Evolutionary conservation across 2,329 filamentous ascomycete genomes (phyloP).

Genomic region (Rutstroemia sp.): DNA sequence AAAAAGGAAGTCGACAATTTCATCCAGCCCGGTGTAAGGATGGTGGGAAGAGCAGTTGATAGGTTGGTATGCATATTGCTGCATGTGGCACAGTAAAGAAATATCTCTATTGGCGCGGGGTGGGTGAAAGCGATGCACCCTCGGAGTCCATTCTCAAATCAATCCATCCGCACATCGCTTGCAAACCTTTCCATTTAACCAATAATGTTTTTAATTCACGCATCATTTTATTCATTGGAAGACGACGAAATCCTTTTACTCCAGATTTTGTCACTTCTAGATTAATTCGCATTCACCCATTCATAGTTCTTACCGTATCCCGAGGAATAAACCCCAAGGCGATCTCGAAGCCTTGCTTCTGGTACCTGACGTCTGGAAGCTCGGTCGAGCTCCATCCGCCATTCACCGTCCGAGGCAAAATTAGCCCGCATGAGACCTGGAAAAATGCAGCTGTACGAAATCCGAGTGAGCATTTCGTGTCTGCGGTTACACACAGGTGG

Average conservation of each 20-base stretch:
- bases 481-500: too few relatives aligned
- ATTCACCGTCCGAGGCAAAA: slow-evolving; percentile 4
- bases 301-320: slow-evolving; percentile 5
- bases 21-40: neutral
- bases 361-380: slow-evolving; percentile 9
- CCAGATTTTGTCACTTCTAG: neutral
- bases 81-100: slow-evolving; percentile 1
- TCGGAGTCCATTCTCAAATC: slow-evolving; percentile 3
- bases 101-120: neutral
- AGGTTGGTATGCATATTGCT: neutral
- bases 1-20: too few relatives aligned
- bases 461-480: too few relatives aligned
- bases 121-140: neutral
- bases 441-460: too few relatives aligned
- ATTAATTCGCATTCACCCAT: neutral
- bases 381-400: neutral
- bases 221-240: slow-evolving; percentile 5
- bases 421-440: too few relatives aligned
- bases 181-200: neutral
- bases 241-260: neutral
- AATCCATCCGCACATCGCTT: neutral
- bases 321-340: neutral
- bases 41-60: neutral
- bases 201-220: neutral
- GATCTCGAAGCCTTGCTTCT: neutral